Evolutionary conservation across 2,329 filamentous ascomycete genomes (phyloP), one percentile per base, ranked within the genome.

Genomic region (Colletotrichum tofieldiae): DNA sequence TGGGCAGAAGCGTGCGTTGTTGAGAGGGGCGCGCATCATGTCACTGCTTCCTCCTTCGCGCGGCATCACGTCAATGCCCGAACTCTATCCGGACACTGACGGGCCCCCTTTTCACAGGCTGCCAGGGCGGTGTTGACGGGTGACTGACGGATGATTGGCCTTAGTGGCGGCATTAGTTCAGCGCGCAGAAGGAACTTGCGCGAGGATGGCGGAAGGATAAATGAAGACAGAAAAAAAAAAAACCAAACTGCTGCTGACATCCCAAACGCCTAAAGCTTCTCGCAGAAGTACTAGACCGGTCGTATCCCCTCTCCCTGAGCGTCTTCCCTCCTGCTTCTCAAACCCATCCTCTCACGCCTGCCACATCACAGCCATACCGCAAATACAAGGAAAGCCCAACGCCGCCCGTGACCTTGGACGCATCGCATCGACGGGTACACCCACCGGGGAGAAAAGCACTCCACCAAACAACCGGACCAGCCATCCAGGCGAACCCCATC

Each of bases 51-150:
- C 23, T 39, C 23, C 16, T 41, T 32, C n/a, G 35, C 32, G 47
- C 52, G 56, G 14, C 23, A 72, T 69, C 69, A 64, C 60, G 65
- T 72, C 70, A 72, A 65, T 65, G 70, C 59, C 47, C 35, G 23
- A 72, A 72, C 59, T 72, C 59, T 70, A 67, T 45, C 39, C 2
- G 29, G n/a, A 52, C 11, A 54, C 29, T 55, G 58, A 71, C 55
- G 56, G 64, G 51, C 35, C 43, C 58, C 39, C 52, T 37, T 68
- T 52, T 39, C 51, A 68, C 52, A 62, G 62, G 64, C 49, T 71
- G 64, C 23, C 32, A 52, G 26, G 43, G 37, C 65, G 64, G 47
- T 45, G 32, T 63, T 64, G 66, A 68, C 66, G 66, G 58, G 29
- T 64, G 69, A 72, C 65, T 23, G 54, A 39, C 54, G 64, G 55